Evolutionary conservation across 768 basidiomycete genomes (phyloP).

Genomic region (Russula vinacea): DNA sequence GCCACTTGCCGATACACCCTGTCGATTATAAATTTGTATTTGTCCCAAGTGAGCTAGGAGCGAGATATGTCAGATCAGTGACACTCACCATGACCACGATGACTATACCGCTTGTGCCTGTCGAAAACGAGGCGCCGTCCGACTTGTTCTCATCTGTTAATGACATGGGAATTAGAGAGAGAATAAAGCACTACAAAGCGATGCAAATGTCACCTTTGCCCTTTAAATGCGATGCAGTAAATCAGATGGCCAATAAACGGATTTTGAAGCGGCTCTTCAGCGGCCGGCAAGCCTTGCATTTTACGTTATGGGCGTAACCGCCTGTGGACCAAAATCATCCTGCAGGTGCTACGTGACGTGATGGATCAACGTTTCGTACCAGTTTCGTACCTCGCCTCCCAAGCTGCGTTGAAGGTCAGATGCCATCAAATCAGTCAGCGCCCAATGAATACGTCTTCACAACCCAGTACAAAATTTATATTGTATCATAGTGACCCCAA

Average conservation of each 20-base stretch:
- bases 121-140: neutral
- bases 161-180: neutral
- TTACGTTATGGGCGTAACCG: neutral
- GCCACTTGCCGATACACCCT: conserved; percentile 75
- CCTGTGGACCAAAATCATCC: neutral
- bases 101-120: neutral
- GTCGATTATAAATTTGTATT: conserved; percentile 1
- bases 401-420: neutral
- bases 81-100: conserved; percentile 20
- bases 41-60: neutral
- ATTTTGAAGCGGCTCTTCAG: neutral
- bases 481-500: neutral
- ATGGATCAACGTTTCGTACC: too few relatives aligned
- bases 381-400: too few relatives aligned
- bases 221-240: neutral
- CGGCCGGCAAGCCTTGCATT: neutral
- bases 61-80: neutral
- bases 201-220: neutral
- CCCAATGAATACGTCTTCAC: neutral
- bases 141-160: neutral
- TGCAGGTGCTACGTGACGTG: neutral
- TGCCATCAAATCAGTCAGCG: neutral
- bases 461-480: neutral
- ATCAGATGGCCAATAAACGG: neutral
- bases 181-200: neutral